These are phyloP conservation scores for Metschnikowia henanensis DNA, from an alignment of 805 yeast species.

Conservation along the genomic window DNA sequence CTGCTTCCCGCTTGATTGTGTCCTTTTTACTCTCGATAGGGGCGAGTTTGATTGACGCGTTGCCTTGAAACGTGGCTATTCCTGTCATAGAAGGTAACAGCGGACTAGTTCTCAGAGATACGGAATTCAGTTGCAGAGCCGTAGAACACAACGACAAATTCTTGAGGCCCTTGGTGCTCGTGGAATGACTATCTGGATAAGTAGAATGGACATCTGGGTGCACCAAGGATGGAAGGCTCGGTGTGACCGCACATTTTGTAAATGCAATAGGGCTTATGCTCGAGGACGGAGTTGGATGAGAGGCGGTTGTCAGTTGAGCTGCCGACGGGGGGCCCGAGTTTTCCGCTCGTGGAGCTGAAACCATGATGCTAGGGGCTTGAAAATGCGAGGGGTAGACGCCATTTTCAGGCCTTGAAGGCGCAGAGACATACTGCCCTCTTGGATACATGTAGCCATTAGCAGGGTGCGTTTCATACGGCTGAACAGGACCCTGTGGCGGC, in stretches of 20 bases:
- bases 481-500: constrained; percentile 1
- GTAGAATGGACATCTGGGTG: neutral
- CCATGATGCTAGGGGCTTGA: neutral
- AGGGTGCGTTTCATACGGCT: neutral
- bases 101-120: constrained; percentile 7
- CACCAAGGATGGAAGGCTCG: constrained; percentile 4
- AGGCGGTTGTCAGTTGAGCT: neutral
- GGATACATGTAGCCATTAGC: constrained; percentile 2
- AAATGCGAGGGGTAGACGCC: neutral
- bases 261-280: constrained; percentile 2
- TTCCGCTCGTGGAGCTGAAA: constrained; percentile 1
- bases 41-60: constrained; percentile 9
- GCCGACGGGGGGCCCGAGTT: neutral
- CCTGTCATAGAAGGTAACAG: neutral
- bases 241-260: constrained; percentile 1
- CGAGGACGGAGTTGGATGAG: constrained; percentile 1
- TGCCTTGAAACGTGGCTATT: neutral
- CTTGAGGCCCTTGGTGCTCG: neutral
- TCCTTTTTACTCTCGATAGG: constrained; percentile 8
- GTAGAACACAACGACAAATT: neutral
- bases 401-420: neutral
- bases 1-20: constrained; percentile 1
- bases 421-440: constrained; percentile 1
- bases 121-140: constrained; percentile 5
- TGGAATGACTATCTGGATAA: neutral